Evolutionary conservation across 352 stramenopile species (phyloP).

Genomic region (Pythium diclinum): DNA sequence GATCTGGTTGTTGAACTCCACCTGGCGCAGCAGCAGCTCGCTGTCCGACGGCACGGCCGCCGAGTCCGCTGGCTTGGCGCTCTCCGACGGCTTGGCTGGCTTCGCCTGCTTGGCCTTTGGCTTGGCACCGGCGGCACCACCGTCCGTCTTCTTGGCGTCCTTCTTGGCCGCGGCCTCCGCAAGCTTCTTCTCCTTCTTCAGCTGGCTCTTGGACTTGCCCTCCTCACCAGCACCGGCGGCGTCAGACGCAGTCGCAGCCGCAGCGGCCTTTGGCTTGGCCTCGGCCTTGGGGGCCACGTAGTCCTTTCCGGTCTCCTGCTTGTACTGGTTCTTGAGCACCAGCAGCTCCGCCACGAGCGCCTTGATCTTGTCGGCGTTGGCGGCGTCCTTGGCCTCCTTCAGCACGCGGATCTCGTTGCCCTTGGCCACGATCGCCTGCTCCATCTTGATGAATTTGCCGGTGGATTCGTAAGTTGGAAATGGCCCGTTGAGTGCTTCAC

Average conservation of each 20-base stretch:
- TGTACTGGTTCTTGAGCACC: constrained; percentile 50
- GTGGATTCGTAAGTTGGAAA: not conserved
- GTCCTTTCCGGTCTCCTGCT: constrained; percentile 66
- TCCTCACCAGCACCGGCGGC: constrained; percentile 25
- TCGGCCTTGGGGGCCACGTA: constrained; percentile 54
- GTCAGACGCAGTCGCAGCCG: not conserved
- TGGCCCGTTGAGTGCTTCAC: constrained; percentile 18
- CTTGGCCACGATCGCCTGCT: constrained; percentile 31
- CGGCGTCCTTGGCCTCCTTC: constrained; percentile 68
- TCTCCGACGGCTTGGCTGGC: constrained; percentile 62
- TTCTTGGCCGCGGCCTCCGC: constrained; percentile 67
- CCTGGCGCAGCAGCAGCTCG: constrained; percentile 69
- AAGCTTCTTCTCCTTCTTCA: constrained; percentile 89
- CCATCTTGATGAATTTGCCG: constrained; percentile 16
- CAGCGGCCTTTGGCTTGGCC: constrained; percentile 33
- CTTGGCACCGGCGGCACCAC: constrained; percentile 25
- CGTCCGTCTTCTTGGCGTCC: constrained; percentile 37
- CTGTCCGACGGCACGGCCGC: constrained; percentile 50
- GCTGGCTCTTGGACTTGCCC: constrained; percentile 80
- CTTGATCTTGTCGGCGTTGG: constrained; percentile 33
- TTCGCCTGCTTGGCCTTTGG: constrained; percentile 29
- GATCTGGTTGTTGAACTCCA: constrained; percentile 70
- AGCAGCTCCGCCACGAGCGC: constrained; percentile 47
- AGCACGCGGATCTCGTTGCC: constrained; percentile 70
- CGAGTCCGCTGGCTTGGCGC: constrained; percentile 60